phyloP scores from a whole-genome alignment of 441 rosid species.

The Aquilaria agallochum region DNA sequence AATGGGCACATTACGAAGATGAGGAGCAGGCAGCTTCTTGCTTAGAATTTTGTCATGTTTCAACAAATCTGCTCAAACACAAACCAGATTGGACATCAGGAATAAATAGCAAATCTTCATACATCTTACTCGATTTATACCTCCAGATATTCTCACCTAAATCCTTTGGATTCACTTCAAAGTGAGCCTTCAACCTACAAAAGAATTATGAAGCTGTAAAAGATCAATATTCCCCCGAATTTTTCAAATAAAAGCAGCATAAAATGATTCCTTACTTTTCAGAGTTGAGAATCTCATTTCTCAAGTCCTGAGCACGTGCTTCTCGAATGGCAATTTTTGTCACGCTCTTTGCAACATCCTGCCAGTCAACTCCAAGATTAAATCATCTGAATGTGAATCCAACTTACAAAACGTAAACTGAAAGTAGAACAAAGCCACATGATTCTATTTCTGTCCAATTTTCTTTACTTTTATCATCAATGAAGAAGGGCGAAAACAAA shows the following conservation, averaged over 20 bases:
- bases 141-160: conserved; percentile 34
- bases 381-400: not conserved
- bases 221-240: too few relatives aligned
- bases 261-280: conserved; percentile 58
- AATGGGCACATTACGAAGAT: conserved; percentile 71
- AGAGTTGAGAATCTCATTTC: conserved; percentile 88
- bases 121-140: not conserved
- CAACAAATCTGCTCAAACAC: conserved; percentile 53
- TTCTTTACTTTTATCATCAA: too few relatives aligned
- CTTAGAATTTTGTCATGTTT: conserved; percentile 81
- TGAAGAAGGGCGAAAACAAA: too few relatives aligned
- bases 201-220: too few relatives aligned
- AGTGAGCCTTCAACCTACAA: conserved; percentile 83
- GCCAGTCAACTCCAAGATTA: conserved; percentile 18
- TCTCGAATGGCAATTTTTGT: conserved; percentile 82
- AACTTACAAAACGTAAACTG: not conserved
- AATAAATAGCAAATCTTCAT: not conserved
- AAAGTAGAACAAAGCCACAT: too few relatives aligned
- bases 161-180: conserved; percentile 85
- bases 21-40: conserved; percentile 66
- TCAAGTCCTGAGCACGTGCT: conserved; percentile 91
- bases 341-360: conserved; percentile 94
- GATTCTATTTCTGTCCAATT: too few relatives aligned
- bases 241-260: conserved; percentile 1
- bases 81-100: conserved; percentile 1